Base-by-base conservation (phyloP, 1,139 yeast species). In the Yamadazyma sp. region DNA sequence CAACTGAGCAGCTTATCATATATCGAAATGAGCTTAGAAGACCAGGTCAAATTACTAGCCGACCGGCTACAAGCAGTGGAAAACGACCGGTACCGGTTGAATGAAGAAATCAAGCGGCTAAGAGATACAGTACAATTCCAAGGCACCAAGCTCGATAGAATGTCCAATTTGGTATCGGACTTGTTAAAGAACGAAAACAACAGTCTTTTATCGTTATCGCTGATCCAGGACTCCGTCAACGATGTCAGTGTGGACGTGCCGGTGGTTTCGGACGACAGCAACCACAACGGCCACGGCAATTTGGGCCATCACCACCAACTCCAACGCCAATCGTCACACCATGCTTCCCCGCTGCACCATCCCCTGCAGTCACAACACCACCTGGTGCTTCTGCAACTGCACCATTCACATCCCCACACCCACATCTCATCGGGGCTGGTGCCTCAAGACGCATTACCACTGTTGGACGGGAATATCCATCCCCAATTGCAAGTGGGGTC, bases 81-180 rank as follows among this genome's bases (percentile, higher is more conserved):
- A 20, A n/a, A 34, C 8, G 40, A 37, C 10, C 31, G 37, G 27
- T 15, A 17, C 3, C 2, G 17, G 10, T 33, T 38, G 14, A 33
- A 31, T 12, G 34, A 23, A 14, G 42, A 41, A 16, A 28, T 41
- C 14, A 25, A 29, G 17, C 32, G 63, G 44, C 52, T 70, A 29
- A 61, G 70, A 35, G 70, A 62, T 33, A 52, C 68, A 16, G 53
- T 69, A 29, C 72, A 66, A 15, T 65, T 57, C 47, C 75, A 70
- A 45, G 62, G 60, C 48, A 53, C 52, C 43, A 67, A 67, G 47
- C 59, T 70, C 37, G 74, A 70, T 37, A 68, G 68, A 50, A 54
- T 70, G 42, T 58, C 70, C 23, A 47, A 52, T 28, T 50, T 67
- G 38, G 54, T 67, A 31, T 47, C 57, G 22, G 70, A 67, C 17